These are phyloP conservation scores for Dendrothele bispora DNA, from an alignment of 768 basidiomycete genomes.

Conservation along the genomic window DNA sequence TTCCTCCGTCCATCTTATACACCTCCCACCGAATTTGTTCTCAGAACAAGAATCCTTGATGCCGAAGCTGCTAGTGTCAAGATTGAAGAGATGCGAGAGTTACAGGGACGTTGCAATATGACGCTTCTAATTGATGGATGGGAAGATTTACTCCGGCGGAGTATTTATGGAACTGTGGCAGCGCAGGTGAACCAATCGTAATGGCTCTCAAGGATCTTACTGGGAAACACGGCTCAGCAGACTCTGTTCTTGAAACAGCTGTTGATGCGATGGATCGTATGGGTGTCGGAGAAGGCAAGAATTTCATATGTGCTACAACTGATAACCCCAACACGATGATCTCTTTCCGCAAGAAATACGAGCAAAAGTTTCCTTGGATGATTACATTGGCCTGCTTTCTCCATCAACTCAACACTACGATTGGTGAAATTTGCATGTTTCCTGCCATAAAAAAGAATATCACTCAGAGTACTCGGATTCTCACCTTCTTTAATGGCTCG, in stretches of 20 bases:
- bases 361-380: slow-evolving; percentile 22
- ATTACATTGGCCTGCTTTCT: slow-evolving; percentile 24
- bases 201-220: slow-evolving; percentile 24
- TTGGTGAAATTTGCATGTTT: slow-evolving; percentile 20
- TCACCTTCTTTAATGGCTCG: slow-evolving; percentile 12
- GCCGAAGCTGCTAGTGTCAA: slow-evolving; percentile 19
- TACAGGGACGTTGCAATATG: slow-evolving; percentile 13
- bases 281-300: slow-evolving; percentile 15
- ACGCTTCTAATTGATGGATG: slow-evolving; percentile 31
- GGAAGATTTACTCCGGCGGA: slow-evolving; percentile 24
- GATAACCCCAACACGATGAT: slow-evolving; percentile 34
- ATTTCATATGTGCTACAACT: slow-evolving; percentile 24
- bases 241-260: slow-evolving; percentile 16
- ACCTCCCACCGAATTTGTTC: slow-evolving; percentile 19
- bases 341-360: slow-evolving; percentile 18
- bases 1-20: slow-evolving; percentile 23
- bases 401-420: slow-evolving; percentile 21
- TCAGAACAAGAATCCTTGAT: slow-evolving; percentile 22
- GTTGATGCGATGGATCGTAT: slow-evolving; percentile 18
- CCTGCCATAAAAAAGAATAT: slow-evolving; percentile 18
- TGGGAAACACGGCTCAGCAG: slow-evolving; percentile 19
- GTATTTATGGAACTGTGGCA: slow-evolving; percentile 26
- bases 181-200: slow-evolving; percentile 23
- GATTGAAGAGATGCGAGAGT: slow-evolving; percentile 14
- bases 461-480: not conserved